These are phyloP conservation scores for Closterium sp. DNA, from an alignment of 139 green algal species.

Conservation along the genomic window DNA sequence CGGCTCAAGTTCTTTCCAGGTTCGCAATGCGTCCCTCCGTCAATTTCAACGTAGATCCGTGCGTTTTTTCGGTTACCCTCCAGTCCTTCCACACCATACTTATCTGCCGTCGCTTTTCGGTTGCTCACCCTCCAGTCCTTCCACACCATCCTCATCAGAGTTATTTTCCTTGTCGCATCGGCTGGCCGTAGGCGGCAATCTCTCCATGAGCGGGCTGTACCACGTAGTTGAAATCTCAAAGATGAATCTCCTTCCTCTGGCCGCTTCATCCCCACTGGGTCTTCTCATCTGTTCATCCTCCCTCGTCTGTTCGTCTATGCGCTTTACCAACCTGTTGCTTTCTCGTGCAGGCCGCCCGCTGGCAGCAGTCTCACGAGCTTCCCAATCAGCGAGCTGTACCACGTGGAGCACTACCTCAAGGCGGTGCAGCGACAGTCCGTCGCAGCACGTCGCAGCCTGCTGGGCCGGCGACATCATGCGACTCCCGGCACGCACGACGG, in stretches of 20 bases:
- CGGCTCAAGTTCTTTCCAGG: neutral
- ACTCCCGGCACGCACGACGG: slow-evolving; percentile 1
- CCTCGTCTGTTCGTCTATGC: neutral
- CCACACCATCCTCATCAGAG: neutral
- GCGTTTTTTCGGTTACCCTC: neutral
- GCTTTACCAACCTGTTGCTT: neutral
- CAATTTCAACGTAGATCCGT: neutral
- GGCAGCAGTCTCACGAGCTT: neutral
- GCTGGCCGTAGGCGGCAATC: too few species aligned
- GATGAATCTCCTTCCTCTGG: neutral
- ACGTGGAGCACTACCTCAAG: slow-evolving; percentile 36
- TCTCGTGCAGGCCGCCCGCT: neutral
- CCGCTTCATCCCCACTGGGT: neutral
- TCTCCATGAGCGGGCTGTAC: neutral
- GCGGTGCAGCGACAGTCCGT: slow-evolving; percentile 19
- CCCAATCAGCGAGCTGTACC: slow-evolving; percentile 7
- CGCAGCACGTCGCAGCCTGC: neutral
- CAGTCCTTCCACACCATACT: neutral
- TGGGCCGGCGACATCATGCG: slow-evolving; percentile 2
- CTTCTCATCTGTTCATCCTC: neutral
- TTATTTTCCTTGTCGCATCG: neutral
- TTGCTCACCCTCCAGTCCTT: neutral
- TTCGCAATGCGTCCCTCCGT: neutral
- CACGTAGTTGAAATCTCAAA: too few species aligned
- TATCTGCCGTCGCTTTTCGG: too few species aligned